Evolutionary conservation across 495 filamentous ascomycete genomes (phyloP).

Genomic region (Aspergillus haitiensis): DNA sequence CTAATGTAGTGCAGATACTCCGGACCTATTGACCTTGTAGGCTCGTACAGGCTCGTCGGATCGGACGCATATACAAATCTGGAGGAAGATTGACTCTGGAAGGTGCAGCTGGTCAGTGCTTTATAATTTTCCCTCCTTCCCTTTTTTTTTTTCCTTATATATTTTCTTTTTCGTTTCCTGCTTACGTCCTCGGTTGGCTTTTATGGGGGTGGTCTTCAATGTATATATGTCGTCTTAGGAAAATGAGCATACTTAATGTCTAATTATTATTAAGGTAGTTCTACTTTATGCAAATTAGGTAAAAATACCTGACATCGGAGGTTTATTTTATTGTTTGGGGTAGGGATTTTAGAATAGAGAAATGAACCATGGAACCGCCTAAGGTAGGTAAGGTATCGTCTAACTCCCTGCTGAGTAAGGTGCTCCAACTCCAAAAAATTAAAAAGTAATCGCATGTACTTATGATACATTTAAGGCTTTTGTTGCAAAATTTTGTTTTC

Average conservation of each 20-base stretch:
- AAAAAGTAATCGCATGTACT: neutral
- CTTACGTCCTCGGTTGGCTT: too few relatives aligned
- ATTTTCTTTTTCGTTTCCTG: too few relatives aligned
- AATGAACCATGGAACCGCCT: constrained; percentile 14
- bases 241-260: too few relatives aligned
- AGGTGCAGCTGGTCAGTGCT: neutral
- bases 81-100: constrained; percentile 1
- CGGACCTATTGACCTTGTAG: neutral
- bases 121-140: neutral
- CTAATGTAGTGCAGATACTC: neutral
- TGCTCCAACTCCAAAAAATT: neutral
- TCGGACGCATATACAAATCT: constrained; percentile 16
- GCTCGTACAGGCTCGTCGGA: constrained; percentile 9
- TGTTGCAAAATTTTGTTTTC: neutral
- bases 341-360: too few relatives aligned
- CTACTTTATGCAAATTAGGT: neutral
- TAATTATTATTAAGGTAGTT: too few relatives aligned
- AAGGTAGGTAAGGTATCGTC: neutral
- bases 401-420: neutral
- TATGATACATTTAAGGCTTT: neutral
- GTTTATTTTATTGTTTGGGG: neutral
- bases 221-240: too few relatives aligned
- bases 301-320: neutral
- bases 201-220: too few relatives aligned
- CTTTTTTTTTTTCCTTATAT: too few relatives aligned